phyloP scores from a whole-genome alignment of 1,139 yeast genomes.

The Sporopachydermia cereana region DNA sequence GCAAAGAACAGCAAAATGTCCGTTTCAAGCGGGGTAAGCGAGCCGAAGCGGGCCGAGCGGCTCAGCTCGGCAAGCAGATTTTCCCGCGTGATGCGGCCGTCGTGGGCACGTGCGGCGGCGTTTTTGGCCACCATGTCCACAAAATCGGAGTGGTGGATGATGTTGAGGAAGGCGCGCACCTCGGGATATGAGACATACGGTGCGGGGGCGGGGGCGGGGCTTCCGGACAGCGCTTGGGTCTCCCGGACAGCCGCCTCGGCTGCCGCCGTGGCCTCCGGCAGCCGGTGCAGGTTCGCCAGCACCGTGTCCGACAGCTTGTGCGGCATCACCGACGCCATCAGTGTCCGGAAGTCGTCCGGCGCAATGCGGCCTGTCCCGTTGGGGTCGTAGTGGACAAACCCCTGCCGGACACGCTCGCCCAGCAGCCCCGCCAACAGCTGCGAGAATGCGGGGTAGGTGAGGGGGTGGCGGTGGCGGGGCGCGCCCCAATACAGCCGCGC shows the following conservation, averaged over 20 bases:
- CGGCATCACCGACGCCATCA: conserved; percentile 26
- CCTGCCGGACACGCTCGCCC: conserved; percentile 36
- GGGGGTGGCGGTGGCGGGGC: conserved; percentile 24
- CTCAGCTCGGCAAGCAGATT: conserved; percentile 32
- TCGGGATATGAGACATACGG: conserved; percentile 30
- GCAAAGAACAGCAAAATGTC: conserved; percentile 34
- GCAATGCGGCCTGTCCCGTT: conserved; percentile 27
- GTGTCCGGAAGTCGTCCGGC: conserved; percentile 29
- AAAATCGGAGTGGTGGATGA: conserved; percentile 30
- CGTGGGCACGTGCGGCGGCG: conserved; percentile 20
- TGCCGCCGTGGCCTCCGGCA: conserved; percentile 23
- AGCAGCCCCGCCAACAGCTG: conserved; percentile 33
- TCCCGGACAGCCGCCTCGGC: too few species aligned
- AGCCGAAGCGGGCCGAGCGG: conserved; percentile 27
- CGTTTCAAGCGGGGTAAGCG: conserved; percentile 33
- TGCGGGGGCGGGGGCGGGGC: too few species aligned
- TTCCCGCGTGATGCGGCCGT: conserved; percentile 27
- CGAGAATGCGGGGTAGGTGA: conserved; percentile 31
- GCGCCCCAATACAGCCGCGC: conserved; percentile 30
- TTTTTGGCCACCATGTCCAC: conserved; percentile 27
- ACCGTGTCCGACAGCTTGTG: conserved; percentile 32
- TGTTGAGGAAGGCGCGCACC: conserved; percentile 33
- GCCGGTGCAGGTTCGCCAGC: conserved; percentile 26
- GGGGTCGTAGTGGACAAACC: conserved; percentile 28
- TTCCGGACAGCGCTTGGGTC: too few species aligned